phyloP scores from a whole-genome alignment of 2,329 filamentous ascomycete species.

The Neoarthrinium moseri region DNA sequence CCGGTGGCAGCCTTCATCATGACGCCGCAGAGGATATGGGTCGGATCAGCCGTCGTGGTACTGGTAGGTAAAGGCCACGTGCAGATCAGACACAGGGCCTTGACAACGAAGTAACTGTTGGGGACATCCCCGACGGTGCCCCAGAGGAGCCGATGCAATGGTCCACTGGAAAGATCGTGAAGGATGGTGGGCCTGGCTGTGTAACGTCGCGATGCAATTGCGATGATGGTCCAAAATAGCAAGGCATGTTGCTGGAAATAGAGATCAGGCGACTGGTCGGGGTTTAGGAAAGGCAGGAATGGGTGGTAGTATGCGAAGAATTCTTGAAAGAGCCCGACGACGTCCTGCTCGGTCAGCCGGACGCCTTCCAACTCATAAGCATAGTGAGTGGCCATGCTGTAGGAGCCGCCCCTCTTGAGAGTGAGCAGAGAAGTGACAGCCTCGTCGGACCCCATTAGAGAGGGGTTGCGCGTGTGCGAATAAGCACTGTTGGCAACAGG shows the following conservation, averaged over 20 bases:
- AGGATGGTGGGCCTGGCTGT: constrained; percentile 62
- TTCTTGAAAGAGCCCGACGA: constrained; percentile 66
- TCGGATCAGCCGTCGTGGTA: constrained; percentile 76
- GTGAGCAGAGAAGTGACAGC: constrained; percentile 66
- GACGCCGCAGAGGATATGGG: constrained; percentile 76
- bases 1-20: constrained; percentile 88
- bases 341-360: constrained; percentile 62
- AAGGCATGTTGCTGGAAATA: constrained; percentile 77
- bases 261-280: constrained; percentile 64
- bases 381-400: constrained; percentile 55
- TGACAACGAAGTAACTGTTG: constrained; percentile 77
- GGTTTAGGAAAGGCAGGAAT: constrained; percentile 73
- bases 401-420: constrained; percentile 64
- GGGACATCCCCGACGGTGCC: constrained; percentile 74
- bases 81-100: constrained; percentile 76
- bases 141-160: constrained; percentile 72
- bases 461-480: constrained; percentile 60
- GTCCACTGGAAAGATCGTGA: constrained; percentile 62
- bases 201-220: constrained; percentile 73
- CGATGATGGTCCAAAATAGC: constrained; percentile 82
- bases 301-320: constrained; percentile 77
- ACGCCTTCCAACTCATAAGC: constrained; percentile 63
- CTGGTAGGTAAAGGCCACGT: constrained; percentile 83
- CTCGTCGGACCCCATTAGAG: constrained; percentile 67
- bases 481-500: constrained; percentile 57